Evolutionary conservation across 179 eudicot genomes (phyloP), one percentile per base, ranked within the genome.

Genomic region (Silene vulgaris): DNA sequence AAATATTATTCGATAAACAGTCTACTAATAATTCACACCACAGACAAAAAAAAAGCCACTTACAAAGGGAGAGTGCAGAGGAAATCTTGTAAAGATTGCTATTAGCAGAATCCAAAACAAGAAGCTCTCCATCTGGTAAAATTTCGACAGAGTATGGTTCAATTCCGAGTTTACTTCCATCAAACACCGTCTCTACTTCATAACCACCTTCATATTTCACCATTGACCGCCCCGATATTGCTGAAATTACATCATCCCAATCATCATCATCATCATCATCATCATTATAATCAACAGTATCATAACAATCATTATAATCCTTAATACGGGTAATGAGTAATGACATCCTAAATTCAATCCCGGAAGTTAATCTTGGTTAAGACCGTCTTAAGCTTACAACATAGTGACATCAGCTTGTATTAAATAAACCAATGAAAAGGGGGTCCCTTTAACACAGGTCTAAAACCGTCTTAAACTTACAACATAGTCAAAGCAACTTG

Each of bases 141-240:
- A 90, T 75, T 77, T 95, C 97, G 35, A 95, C 90, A 75, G 91
- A 73, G 30, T 87, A 81, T 71, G 98, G 98, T 73, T 94, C 98
- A 79, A 94, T 88, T 64, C 98, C 98, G 79, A 94, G 97, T 84
- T 95, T 95, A 79, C 98, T 95, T 20, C 99, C 99, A 86, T 95
- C 99, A 85, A 95, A 95, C 72, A 95, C 99, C 6, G 97, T 95
- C 89, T 95, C 97, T 69, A 95, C 99, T 40, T 74, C 78, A 71
- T 90, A 95, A 17, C 98, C 99, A 80, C 95, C 83, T 88, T 95
- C 99, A 85, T 87, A 95, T 75, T 90, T 95, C 97, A 95, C 87
- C 96, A 92, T 77, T 60, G 96, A 90, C 67, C 95, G 86, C 72
- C 83, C 79, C 43, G 83, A 74, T 48, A 79, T 77, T 72, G 86